Conservation (phyloP, 2,329 filamentous ascomycete genomes). For the Beauveria sp. region DNA sequence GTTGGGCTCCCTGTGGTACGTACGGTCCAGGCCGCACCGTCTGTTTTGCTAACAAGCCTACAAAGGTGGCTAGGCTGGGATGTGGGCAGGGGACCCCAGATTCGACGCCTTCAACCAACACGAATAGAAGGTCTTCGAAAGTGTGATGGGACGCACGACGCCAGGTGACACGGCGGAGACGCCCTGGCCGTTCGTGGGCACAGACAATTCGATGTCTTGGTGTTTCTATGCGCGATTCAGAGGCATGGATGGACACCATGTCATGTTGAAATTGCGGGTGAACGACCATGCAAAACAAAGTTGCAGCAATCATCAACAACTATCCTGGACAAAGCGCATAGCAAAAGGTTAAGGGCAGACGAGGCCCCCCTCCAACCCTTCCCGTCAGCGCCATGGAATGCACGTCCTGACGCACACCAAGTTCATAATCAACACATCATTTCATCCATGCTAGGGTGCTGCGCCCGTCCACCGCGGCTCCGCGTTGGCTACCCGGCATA, state of each 20-base stretch:
- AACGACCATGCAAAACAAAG: neutral
- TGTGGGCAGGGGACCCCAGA: slow-evolving; percentile 5
- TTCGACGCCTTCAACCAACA: slow-evolving; percentile 4
- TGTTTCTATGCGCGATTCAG: neutral
- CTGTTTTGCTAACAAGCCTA: neutral
- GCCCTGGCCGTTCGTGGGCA: neutral
- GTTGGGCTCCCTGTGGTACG: neutral
- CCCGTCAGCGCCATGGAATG: neutral
- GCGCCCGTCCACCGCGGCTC: slow-evolving; percentile 5
- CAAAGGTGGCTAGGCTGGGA: neutral
- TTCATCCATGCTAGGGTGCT: neutral
- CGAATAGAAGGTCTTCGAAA: neutral
- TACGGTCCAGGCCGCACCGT: neutral
- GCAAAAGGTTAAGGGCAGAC: neutral
- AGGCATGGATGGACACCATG: too few relatives aligned
- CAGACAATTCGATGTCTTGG: neutral
- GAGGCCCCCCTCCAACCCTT: neutral
- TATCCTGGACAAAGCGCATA: neutral
- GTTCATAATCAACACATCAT: neutral
- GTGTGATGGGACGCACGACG: neutral
- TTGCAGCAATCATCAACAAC: neutral
- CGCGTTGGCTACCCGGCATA: slow-evolving; percentile 1
- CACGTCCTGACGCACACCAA: neutral
- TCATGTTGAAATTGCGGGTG: neutral
- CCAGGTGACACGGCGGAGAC: neutral